Percentiles rank a stretch among this genome's conserved stretches.
phyloP scores from a whole-genome alignment of 192 early-diverging fungal species.

The Cetraspora pellucida region DNA sequence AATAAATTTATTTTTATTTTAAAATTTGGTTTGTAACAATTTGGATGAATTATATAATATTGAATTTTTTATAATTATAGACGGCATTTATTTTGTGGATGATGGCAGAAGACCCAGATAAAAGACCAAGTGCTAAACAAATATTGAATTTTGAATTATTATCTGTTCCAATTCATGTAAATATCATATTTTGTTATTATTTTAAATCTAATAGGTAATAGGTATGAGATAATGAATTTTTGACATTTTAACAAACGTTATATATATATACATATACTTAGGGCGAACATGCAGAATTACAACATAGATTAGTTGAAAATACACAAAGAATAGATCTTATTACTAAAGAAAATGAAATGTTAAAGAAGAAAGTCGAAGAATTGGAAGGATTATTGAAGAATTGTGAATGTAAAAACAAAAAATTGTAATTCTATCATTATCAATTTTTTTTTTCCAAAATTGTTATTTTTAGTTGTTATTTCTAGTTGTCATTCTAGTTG shows the following conservation, averaged over 20 bases:
- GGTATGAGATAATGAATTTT: too few species aligned
- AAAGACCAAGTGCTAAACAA: slow-evolving; percentile 70
- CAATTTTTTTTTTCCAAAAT: too few species aligned
- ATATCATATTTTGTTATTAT: neutral
- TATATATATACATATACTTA: neutral
- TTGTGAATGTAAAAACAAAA: neutral
- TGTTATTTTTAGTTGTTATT: too few species aligned
- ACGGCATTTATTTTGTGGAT: slow-evolving; percentile 83
- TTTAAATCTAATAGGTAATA: too few species aligned
- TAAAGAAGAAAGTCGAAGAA: slow-evolving; percentile 19
- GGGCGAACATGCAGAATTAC: slow-evolving; percentile 16
- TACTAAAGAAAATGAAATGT: slow-evolving; percentile 21
- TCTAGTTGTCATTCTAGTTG: too few species aligned
- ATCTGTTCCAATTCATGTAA: slow-evolving; percentile 10
- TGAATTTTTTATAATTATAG: slow-evolving; percentile 35
- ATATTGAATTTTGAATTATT: slow-evolving; percentile 70
- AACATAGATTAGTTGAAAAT: slow-evolving; percentile 27
- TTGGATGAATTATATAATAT: neutral
- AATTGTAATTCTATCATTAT: neutral
- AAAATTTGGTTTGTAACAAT: slow-evolving; percentile 13
- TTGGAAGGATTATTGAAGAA: slow-evolving; percentile 21
- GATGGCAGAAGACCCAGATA: slow-evolving; percentile 71
- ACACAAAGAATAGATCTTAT: slow-evolving; percentile 22
- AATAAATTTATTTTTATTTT: neutral
- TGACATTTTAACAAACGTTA: neutral